A percentile compares a stretch with the other conserved stretches of the same genome.
phyloP scores from a whole-genome alignment of 1,139 yeast species.

The Yamadazyma epiphylla region DNA sequence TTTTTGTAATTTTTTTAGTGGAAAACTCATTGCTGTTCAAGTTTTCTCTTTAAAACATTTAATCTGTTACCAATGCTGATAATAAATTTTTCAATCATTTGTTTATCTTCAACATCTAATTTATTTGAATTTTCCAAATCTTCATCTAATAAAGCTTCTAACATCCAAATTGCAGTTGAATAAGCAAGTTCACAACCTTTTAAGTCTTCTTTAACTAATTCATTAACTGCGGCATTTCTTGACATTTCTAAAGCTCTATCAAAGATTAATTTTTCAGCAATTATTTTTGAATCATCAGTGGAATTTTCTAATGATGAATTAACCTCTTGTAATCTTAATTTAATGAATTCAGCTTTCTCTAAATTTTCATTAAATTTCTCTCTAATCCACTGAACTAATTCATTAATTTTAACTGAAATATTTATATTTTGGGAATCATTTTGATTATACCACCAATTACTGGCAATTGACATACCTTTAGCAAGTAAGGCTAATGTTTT shows the following conservation, averaged over 20 bases:
- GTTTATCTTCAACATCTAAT: constrained; percentile 67
- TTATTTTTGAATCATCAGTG: constrained; percentile 23
- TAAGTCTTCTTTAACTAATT: constrained; percentile 71
- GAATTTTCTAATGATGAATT: constrained; percentile 18
- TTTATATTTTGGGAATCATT: constrained; percentile 19
- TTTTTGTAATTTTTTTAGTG: constrained; percentile 1
- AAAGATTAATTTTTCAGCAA: constrained; percentile 82
- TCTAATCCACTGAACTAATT: constrained; percentile 89
- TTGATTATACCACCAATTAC: constrained; percentile 76
- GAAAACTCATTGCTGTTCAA: constrained; percentile 14
- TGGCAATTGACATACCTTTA: constrained; percentile 78
- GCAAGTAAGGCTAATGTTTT: constrained; percentile 80
- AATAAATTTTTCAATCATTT: constrained; percentile 73
- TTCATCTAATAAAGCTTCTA: constrained; percentile 74
- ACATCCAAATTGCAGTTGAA: constrained; percentile 93
- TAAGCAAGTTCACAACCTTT: constrained; percentile 83
- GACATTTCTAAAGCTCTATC: constrained; percentile 94
- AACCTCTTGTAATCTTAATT: constrained; percentile 52
- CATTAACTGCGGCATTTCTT: constrained; percentile 85
- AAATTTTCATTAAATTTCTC: constrained; percentile 84
- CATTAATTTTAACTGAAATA: constrained; percentile 52
- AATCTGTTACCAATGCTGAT: constrained; percentile 70
- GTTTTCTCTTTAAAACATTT: constrained; percentile 51
- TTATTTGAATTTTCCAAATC: constrained; percentile 26
- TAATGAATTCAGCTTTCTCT: constrained; percentile 81